phyloP scores from a whole-genome alignment of 169 alveolate species.

The Cryptosporidium ryanae region DNA sequence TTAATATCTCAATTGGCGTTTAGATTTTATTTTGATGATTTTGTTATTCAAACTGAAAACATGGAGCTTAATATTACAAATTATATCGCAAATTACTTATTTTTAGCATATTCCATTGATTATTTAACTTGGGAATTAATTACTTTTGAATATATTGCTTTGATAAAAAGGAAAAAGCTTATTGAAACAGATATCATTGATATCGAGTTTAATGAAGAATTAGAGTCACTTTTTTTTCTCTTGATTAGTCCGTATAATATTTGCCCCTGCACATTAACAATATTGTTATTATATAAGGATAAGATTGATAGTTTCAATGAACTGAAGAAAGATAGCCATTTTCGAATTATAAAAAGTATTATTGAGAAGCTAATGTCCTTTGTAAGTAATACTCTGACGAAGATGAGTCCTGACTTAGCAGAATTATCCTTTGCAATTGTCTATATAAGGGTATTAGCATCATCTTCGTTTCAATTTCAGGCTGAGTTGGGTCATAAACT shows the following conservation, averaged over 20 bases:
- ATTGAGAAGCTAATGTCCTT: not conserved
- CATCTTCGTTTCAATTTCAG: not conserved
- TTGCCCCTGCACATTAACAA: constrained; percentile 16
- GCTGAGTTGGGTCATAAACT: constrained; percentile 1
- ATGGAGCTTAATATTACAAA: not conserved
- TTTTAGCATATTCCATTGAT: constrained; percentile 53
- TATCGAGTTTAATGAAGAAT: constrained; percentile 37
- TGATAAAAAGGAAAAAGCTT: constrained; percentile 6
- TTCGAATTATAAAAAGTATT: constrained; percentile 4
- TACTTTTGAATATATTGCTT: constrained; percentile 19
- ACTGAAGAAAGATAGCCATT: not conserved
- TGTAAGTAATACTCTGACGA: constrained; percentile 12
- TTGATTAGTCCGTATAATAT: constrained; percentile 36
- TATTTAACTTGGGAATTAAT: constrained; percentile 41
- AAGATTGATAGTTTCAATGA: not conserved
- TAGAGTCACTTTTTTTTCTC: constrained; percentile 56
- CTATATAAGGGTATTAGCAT: constrained; percentile 13
- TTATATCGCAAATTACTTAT: not conserved
- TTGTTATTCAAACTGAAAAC: not conserved
- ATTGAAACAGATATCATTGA: constrained; percentile 11
- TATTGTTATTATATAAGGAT: constrained; percentile 20
- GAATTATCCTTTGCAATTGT: constrained; percentile 54
- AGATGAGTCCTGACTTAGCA: constrained; percentile 72
- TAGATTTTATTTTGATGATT: not conserved
- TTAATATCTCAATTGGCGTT: constrained; percentile 15